Percentiles rank a stretch among this genome's conserved stretches.
phyloP scores from a whole-genome alignment of 2,329 filamentous ascomycete genomes.

The Drechslerella stenobrocha region DNA sequence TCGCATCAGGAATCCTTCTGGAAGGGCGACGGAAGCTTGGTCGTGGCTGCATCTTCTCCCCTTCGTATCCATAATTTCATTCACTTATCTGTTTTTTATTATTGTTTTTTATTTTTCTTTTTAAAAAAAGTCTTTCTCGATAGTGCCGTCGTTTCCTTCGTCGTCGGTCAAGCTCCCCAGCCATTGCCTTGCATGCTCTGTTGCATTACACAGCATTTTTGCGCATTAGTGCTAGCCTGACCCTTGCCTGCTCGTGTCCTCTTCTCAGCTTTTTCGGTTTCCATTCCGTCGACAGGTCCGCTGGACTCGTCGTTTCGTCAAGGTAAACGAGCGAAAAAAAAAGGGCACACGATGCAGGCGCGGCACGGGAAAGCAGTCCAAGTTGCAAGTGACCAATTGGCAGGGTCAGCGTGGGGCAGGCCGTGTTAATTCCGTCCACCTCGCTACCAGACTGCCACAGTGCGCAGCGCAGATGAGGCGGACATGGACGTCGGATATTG shows the following conservation, averaged over 20 bases:
- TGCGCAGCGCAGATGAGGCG: background rate
- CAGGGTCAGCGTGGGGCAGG: constrained; percentile 45
- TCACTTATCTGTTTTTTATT: background rate
- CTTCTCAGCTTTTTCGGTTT: constrained; percentile 6
- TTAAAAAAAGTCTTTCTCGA: too few relatives aligned
- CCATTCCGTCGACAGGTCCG: constrained; percentile 6
- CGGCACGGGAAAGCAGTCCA: constrained; percentile 41
- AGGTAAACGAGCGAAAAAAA: constrained; percentile 2
- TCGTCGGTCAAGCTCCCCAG: too few relatives aligned
- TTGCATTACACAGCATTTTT: constrained; percentile 41
- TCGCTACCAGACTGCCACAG: background rate
- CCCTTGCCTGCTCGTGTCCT: constrained; percentile 26
- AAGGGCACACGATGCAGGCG: constrained; percentile 42
- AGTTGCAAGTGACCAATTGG: constrained; percentile 35
- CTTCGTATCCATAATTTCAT: constrained; percentile 11
- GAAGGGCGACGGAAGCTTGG: constrained; percentile 38
- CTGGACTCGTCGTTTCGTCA: background rate
- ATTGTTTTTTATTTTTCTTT: too few relatives aligned
- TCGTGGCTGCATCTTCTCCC: constrained; percentile 1
- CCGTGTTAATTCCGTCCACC: constrained; percentile 17
- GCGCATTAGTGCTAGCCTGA: constrained; percentile 52
- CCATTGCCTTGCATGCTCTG: too few relatives aligned
- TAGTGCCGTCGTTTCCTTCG: too few relatives aligned
- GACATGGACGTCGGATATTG: background rate
- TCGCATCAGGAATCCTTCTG: constrained; percentile 39